Base-by-base conservation (phyloP, 768 basidiomycete genomes). In the Phlegmacium glaucopus region DNA sequence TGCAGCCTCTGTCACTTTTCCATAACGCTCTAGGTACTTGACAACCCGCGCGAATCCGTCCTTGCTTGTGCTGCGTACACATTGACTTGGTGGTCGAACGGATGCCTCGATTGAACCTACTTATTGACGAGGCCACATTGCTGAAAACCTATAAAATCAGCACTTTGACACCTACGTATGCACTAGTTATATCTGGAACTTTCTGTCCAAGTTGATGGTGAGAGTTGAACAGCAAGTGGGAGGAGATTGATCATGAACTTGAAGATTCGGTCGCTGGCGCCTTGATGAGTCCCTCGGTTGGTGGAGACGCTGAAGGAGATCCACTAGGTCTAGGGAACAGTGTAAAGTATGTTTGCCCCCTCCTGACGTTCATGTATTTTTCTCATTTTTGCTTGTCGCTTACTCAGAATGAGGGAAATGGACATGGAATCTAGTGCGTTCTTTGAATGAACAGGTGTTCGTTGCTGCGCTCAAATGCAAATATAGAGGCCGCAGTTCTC, bases 61-160 rank as follows among this genome's bases (percentile, higher is more conserved):
- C n/a, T n/a, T n/a, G n/a, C n/a, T n/a, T n/a, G n/a, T n/a, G n/a
- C n/a, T n/a, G n/a, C n/a, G n/a, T n/a, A n/a, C n/a, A n/a, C n/a
- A n/a, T n/a, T n/a, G 22, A 22, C 22, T 22, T 22, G 22, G 22
- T 3, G 22, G 22, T 22, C 22, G 22, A 22, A 22, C 22, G 22
- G 30, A 84, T 85, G 80, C 77, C 78, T 25, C 80, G 75, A 55
- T 71, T 83, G 47, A 84, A 82, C 59, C 77, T 89, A 55, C 75
- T 83, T 39, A 74, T 85, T 22, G 91, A 94, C 64, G 90, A 94
- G 63, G 88, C 82, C 8, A 68, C 85, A 9, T 68, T 98, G 35
- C 79, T 98, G 48, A 93, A 93, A 68, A 78, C 89, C 2, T 98
- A 98, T 61, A 86, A 84, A 51, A 78, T 98, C 38, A 84, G 86